Conservation (phyloP, 148 eudicot genomes). For the Fagopyrum homotropicum region DNA sequence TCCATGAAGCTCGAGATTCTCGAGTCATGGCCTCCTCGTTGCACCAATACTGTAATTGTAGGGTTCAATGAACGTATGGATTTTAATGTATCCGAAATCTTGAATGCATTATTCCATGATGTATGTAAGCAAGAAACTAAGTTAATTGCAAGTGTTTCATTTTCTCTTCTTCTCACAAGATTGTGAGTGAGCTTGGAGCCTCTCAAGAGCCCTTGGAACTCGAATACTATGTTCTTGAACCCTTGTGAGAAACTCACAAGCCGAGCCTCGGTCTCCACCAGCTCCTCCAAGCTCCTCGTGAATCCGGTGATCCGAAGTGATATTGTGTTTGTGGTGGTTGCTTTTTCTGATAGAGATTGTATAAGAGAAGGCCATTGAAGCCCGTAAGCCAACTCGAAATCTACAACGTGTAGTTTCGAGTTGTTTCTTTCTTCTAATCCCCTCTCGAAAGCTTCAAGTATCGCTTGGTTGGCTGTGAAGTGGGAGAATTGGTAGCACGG, state of each 20-base stretch:
- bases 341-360: constrained; percentile 65
- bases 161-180: constrained; percentile 25
- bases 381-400: constrained; percentile 63
- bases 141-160: constrained; percentile 65
- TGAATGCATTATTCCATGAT: constrained; percentile 17
- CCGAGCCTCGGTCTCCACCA: constrained; percentile 55
- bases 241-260: constrained; percentile 58
- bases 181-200: constrained; percentile 26
- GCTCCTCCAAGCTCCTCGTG: constrained; percentile 47
- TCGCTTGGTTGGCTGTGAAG: constrained; percentile 82
- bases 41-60: constrained; percentile 39
- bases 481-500: constrained; percentile 76
- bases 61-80: constrained; percentile 37
- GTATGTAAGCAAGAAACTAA: constrained; percentile 42
- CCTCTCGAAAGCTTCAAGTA: constrained; percentile 64
- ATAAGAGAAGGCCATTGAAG: constrained; percentile 92
- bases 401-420: constrained; percentile 45
- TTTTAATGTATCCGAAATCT: constrained; percentile 37
- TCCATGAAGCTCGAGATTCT: constrained; percentile 34
- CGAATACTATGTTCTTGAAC: constrained; percentile 44
- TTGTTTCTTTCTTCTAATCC: constrained; percentile 30
- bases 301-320: constrained; percentile 48
- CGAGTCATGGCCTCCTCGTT: constrained; percentile 10
- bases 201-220: constrained; percentile 51
- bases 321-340: constrained; percentile 23